Conservation (phyloP, 2,329 filamentous ascomycete species). For the Epicoccum nigrum region DNA sequence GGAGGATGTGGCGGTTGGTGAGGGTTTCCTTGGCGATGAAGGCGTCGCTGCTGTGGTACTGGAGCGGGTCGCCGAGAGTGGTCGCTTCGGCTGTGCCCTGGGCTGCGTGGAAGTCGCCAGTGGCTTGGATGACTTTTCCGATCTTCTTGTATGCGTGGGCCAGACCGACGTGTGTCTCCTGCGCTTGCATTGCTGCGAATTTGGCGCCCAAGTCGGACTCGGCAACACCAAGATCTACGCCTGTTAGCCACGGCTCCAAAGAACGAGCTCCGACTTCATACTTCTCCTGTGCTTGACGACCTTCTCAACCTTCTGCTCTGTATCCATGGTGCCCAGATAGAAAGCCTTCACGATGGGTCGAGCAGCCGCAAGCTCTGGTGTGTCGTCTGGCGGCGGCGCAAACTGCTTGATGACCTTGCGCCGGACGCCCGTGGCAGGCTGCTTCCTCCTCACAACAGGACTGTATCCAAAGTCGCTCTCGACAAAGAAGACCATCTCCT, state of each 20-base stretch:
- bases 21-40: slow-evolving; percentile 98
- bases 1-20: slow-evolving; percentile 95
- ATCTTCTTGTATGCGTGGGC: slow-evolving; percentile 92
- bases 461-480: slow-evolving; percentile 99
- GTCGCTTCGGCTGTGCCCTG: slow-evolving; percentile 97
- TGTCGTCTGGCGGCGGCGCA: slow-evolving; percentile 95
- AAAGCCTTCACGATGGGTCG: slow-evolving; percentile 93
- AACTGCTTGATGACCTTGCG: slow-evolving; percentile 98
- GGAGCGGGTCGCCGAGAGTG: slow-evolving; percentile 88
- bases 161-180: slow-evolving; percentile 88
- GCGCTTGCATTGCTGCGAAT: slow-evolving; percentile 81
- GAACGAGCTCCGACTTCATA: slow-evolving; percentile 49
- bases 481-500: slow-evolving; percentile 98
- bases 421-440: slow-evolving; percentile 93
- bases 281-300: slow-evolving; percentile 91
- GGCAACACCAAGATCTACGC: slow-evolving; percentile 80
- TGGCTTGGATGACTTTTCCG: slow-evolving; percentile 89
- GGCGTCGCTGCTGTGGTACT: slow-evolving; percentile 93
- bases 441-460: slow-evolving; percentile 92
- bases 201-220: slow-evolving; percentile 95
- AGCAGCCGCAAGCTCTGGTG: slow-evolving; percentile 88
- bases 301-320: slow-evolving; percentile 94
- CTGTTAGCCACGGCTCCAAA: slow-evolving; percentile 35
- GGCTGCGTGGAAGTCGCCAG: slow-evolving; percentile 93
- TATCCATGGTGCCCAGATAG: slow-evolving; percentile 93